Percentiles rank a stretch among this genome's conserved stretches.
phyloP scores from a whole-genome alignment of 345 rosid genomes.

The Corchorus capsularis region DNA sequence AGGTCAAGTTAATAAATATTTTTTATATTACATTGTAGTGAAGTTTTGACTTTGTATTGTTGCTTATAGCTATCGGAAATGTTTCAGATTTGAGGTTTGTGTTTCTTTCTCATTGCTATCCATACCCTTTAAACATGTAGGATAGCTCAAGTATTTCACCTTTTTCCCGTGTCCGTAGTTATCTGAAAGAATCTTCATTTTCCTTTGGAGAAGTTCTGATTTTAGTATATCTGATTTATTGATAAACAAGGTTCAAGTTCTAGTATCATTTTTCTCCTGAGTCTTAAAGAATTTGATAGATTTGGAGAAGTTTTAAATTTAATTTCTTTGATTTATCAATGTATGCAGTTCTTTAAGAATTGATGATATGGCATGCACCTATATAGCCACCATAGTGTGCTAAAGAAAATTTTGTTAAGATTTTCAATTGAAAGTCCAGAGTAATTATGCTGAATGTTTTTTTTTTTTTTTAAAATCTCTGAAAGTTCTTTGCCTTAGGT shows the following conservation, averaged over 20 bases:
- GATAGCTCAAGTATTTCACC: neutral
- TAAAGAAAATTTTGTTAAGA: neutral
- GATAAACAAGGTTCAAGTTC: no score
- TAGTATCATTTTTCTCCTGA: neutral
- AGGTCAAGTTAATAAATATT: neutral
- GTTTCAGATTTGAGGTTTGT: neutral
- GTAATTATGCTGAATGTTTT: neutral
- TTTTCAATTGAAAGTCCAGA: neutral
- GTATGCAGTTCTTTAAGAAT: neutral
- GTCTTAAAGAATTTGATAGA: neutral
- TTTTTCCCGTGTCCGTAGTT: neutral
- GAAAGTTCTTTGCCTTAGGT: neutral
- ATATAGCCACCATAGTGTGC: neutral
- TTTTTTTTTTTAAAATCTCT: neutral
- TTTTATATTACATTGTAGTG: neutral
- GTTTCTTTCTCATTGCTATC: neutral
- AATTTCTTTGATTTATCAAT: neutral
- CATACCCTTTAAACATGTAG: neutral
- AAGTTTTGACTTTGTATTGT: neutral
- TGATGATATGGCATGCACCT: neutral
- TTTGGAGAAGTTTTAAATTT: neutral
- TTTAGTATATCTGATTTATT: neutral
- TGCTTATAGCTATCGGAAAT: neutral
- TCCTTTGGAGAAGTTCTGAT: neutral
- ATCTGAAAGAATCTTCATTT: neutral